These are phyloP conservation scores for Heterobasidion irregulare DNA, from an alignment of 1,284 basidiomycete species.

Conservation along the genomic window DNA sequence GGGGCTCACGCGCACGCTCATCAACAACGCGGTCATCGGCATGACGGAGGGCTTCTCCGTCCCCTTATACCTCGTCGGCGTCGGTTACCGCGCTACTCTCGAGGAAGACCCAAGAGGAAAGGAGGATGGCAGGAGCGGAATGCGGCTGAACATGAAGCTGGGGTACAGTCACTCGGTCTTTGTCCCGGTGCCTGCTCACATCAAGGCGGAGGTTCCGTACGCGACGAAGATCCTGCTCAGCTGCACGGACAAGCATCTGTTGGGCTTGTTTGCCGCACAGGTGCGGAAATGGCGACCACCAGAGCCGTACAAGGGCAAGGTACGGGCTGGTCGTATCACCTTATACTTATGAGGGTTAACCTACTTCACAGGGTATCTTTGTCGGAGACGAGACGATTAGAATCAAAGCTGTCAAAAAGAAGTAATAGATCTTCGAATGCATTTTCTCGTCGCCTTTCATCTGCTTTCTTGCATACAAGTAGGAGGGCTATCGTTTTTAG, in stretches of 20 bases:
- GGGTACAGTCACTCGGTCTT: constrained; percentile 88
- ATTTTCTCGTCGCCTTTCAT: background rate
- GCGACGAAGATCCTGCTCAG: constrained; percentile 64
- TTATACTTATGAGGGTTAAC: background rate
- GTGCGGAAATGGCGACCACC: constrained; percentile 83
- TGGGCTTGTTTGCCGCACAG: constrained; percentile 86
- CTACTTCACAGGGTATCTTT: constrained; percentile 70
- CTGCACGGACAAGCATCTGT: constrained; percentile 67
- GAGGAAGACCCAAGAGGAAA: constrained; percentile 77
- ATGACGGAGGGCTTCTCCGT: constrained; percentile 85
- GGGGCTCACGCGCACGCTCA: constrained; percentile 87
- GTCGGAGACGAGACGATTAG: constrained; percentile 84
- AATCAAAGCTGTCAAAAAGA: constrained; percentile 92
- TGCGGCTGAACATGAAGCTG: constrained; percentile 80
- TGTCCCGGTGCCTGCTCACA: constrained; percentile 74
- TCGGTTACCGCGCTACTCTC: constrained; percentile 86
- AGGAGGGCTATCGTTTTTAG: background rate
- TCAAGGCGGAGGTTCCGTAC: constrained; percentile 66
- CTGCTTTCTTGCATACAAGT: background rate
- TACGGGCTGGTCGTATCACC: constrained; percentile 28
- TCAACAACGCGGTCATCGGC: constrained; percentile 85
- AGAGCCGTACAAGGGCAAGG: constrained; percentile 97
- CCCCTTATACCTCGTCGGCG: constrained; percentile 85
- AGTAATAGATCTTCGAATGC: constrained; percentile 41
- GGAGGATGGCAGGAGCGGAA: constrained; percentile 45